These are phyloP conservation scores for Penicillium daleae DNA, from an alignment of 495 filamentous ascomycete species.

Conservation along the genomic window DNA sequence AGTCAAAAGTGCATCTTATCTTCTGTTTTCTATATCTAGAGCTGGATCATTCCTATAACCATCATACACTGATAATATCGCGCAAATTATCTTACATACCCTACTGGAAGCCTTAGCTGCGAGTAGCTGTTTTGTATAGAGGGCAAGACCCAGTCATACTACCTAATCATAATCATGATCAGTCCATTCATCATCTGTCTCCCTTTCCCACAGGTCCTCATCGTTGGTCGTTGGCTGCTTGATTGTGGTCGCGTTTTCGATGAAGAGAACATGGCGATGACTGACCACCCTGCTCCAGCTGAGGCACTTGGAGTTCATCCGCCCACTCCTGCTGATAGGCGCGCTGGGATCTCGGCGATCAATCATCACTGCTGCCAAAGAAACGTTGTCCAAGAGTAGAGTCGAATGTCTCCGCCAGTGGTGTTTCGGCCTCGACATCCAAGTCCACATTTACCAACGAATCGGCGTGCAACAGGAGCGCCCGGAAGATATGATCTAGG, in stretches of 20 bases:
- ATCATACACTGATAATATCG: too few species aligned
- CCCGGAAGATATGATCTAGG: background rate
- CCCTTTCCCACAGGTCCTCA: slow-evolving; percentile 1
- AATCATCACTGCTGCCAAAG: background rate
- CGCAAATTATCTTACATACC: too few species aligned
- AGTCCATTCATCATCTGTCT: slow-evolving; percentile 4
- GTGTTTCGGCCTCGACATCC: background rate
- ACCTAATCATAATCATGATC: background rate
- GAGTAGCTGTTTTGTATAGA: too few species aligned
- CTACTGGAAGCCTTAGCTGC: too few species aligned
- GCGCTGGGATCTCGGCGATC: background rate
- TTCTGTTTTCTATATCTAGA: too few species aligned
- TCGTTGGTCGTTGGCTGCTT: background rate
- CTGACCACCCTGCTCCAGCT: background rate
- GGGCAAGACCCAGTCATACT: too few species aligned
- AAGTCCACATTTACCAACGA: background rate
- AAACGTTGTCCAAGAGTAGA: background rate
- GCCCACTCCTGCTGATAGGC: background rate
- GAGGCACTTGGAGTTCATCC: background rate
- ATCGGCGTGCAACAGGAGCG: background rate
- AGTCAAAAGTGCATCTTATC: too few species aligned
- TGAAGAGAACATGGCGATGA: background rate
- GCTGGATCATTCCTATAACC: too few species aligned
- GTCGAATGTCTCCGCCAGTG: background rate
- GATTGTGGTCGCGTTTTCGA: background rate